Evolutionary conservation across 495 filamentous ascomycete species (phyloP).

Genomic region (Podospora australis): DNA sequence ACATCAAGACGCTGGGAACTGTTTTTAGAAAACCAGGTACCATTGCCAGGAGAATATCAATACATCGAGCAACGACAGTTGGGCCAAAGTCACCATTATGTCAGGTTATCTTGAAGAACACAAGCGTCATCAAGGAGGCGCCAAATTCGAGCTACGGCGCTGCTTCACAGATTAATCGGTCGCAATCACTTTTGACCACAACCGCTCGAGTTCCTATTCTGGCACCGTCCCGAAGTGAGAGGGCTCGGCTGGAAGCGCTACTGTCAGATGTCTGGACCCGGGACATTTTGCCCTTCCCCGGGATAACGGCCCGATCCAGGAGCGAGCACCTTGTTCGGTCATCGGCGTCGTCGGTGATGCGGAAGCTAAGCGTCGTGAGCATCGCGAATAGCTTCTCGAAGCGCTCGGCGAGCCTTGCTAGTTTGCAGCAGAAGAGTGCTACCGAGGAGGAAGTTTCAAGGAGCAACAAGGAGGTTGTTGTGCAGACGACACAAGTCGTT

Average conservation of each 20-base stretch:
- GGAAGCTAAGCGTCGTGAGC: slow-evolving; percentile 71
- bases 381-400: slow-evolving; percentile 59
- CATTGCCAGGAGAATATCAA: slow-evolving; percentile 68
- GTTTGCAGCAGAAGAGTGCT: slow-evolving; percentile 17
- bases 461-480: not conserved
- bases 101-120: slow-evolving; percentile 88
- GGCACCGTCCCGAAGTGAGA: slow-evolving; percentile 63
- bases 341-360: slow-evolving; percentile 71
- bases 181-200: slow-evolving; percentile 62
- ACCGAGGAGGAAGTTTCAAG: slow-evolving; percentile 7
- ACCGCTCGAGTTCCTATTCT: slow-evolving; percentile 54
- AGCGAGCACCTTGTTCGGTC: slow-evolving; percentile 61
- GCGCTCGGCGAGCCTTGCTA: slow-evolving; percentile 40
- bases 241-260: slow-evolving; percentile 67
- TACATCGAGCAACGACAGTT: slow-evolving; percentile 68
- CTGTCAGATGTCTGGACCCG: slow-evolving; percentile 79
- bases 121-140: slow-evolving; percentile 59
- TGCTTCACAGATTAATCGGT: slow-evolving; percentile 59
- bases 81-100: slow-evolving; percentile 52
- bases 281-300: slow-evolving; percentile 78
- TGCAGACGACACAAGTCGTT: not conserved
- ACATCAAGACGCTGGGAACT: slow-evolving; percentile 67
- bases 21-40: slow-evolving; percentile 66
- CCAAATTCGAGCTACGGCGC: slow-evolving; percentile 30
- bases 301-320: slow-evolving; percentile 60